Evolutionary conservation across 1,139 yeast genomes (phyloP).

Genomic region (Yamadazyma sp.): DNA sequence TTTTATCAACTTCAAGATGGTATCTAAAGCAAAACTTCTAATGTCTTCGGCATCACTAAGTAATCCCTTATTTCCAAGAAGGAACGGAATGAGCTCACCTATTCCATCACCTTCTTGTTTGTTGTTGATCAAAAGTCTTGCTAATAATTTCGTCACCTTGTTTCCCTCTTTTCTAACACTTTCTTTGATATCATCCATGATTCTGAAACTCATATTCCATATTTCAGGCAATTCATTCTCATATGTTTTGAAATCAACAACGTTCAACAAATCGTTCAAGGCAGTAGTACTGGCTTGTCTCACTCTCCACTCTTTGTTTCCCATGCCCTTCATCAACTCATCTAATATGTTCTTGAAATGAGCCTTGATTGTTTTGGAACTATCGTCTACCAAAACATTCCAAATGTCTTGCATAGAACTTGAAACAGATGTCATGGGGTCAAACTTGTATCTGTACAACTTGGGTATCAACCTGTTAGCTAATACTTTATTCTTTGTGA

Average conservation of each 20-base stretch:
- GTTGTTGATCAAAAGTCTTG: constrained; percentile 62
- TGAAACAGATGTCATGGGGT: constrained; percentile 76
- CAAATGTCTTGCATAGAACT: constrained; percentile 88
- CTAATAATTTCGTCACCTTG: constrained; percentile 64
- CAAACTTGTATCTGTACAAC: constrained; percentile 79
- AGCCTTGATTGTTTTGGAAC: constrained; percentile 51
- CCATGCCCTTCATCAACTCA: constrained; percentile 71
- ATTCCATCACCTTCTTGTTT: constrained; percentile 45
- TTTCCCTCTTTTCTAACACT: constrained; percentile 85
- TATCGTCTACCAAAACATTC: constrained; percentile 67
- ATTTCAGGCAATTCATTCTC: constrained; percentile 59
- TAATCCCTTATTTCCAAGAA: constrained; percentile 76
- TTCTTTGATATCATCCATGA: constrained; percentile 91
- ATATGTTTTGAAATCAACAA: constrained; percentile 54
- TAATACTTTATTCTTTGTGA: constrained; percentile 53
- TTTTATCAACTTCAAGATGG: constrained; percentile 67
- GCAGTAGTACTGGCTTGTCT: constrained; percentile 88
- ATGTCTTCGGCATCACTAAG: constrained; percentile 88
- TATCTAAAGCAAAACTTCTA: constrained; percentile 69
- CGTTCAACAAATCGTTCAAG: constrained; percentile 66
- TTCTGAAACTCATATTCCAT: constrained; percentile 88
- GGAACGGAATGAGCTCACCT: constrained; percentile 68
- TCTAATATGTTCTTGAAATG: constrained; percentile 60
- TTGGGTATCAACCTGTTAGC: constrained; percentile 73
- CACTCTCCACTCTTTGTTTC: constrained; percentile 88